Percentiles rank a stretch among this genome's conserved stretches.
These are phyloP conservation scores for Thraustochytrium striatum DNA, from an alignment of 352 stramenopile species.

Conservation along the genomic window DNA sequence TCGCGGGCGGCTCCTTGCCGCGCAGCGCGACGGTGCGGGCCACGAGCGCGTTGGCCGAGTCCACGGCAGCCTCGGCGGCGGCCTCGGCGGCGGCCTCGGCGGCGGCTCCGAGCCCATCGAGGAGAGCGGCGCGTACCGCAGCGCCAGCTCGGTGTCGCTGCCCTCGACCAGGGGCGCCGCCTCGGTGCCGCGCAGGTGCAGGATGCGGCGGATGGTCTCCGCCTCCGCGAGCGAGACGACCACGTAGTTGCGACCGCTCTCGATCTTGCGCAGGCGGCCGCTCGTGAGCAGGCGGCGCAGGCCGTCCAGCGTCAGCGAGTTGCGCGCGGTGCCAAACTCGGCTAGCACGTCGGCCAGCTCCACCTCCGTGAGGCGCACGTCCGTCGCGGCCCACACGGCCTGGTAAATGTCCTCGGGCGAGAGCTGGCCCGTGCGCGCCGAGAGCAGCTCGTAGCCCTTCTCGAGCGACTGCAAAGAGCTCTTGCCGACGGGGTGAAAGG, in stretches of 20 bases:
- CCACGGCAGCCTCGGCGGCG: background rate
- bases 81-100: background rate
- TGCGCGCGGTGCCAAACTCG: constrained; percentile 23
- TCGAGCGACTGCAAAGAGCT: constrained; percentile 58
- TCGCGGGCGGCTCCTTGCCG: too few species aligned
- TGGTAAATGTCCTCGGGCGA: constrained; percentile 13
- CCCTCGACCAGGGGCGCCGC: background rate
- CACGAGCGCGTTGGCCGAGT: background rate
- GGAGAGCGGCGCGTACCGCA: constrained; percentile 32
- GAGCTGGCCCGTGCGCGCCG: constrained; percentile 28
- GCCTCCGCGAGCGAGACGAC: constrained; percentile 77
- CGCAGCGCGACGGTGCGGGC: background rate
- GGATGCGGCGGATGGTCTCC: constrained; percentile 79
- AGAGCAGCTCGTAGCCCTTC: constrained; percentile 34
- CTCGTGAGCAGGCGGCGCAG: constrained; percentile 24
- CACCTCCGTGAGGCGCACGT: constrained; percentile 11
- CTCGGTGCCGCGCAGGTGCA: constrained; percentile 58
- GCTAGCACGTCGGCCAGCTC: constrained; percentile 17
- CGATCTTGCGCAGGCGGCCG: constrained; percentile 10
- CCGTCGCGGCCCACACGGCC: constrained; percentile 25
- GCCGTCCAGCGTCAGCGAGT: constrained; percentile 3
- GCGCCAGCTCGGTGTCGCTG: constrained; percentile 35
- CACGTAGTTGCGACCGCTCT: constrained; percentile 60
- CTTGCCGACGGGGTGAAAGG: background rate
- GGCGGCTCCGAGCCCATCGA: background rate